These are phyloP conservation scores for Ceratocystis diversiconidia DNA, from an alignment of 2,329 filamentous ascomycete species.

Conservation along the genomic window DNA sequence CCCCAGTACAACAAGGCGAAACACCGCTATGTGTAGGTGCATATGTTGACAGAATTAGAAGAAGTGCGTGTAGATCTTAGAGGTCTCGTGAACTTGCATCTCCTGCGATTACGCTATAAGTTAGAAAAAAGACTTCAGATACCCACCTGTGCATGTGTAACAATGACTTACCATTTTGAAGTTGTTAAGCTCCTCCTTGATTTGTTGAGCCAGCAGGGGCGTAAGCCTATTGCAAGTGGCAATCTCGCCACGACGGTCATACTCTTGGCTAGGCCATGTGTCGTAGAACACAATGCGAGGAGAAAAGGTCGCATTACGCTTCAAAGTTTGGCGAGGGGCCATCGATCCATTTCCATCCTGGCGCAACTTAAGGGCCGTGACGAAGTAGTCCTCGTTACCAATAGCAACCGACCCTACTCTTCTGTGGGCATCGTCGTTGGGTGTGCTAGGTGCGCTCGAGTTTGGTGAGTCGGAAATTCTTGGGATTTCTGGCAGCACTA, in stretches of 20 bases:
- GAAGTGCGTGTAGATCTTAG: slow-evolving; percentile 99
- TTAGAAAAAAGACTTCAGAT: background rate
- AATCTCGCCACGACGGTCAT: slow-evolving; percentile 89
- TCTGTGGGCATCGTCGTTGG: slow-evolving; percentile 61
- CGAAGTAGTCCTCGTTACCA: slow-evolving; percentile 80
- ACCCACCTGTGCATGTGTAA: background rate
- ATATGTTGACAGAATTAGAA: slow-evolving; percentile 53
- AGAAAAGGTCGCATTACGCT: slow-evolving; percentile 63
- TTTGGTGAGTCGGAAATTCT: slow-evolving; percentile 61
- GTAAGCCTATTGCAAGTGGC: slow-evolving; percentile 96
- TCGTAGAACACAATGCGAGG: slow-evolving; percentile 90
- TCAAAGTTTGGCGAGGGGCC: slow-evolving; percentile 55
- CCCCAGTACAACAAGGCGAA: background rate
- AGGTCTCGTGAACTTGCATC: slow-evolving; percentile 98
- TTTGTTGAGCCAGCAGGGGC: slow-evolving; percentile 93
- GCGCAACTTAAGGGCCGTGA: slow-evolving; percentile 57
- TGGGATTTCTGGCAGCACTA: slow-evolving; percentile 43
- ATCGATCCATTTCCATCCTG: slow-evolving; percentile 68
- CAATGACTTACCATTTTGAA: slow-evolving; percentile 84
- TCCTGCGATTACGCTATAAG: slow-evolving; percentile 43
- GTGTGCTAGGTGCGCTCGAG: slow-evolving; percentile 78
- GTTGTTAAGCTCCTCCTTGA: slow-evolving; percentile 97
- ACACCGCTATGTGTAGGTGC: slow-evolving; percentile 18
- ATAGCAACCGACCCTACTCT: slow-evolving; percentile 58
- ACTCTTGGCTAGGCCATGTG: slow-evolving; percentile 90